Evolutionary conservation across 345 rosid genomes (phyloP), one percentile per base, ranked within the genome.

Genomic region (Zanthoxylum bungeanum): DNA sequence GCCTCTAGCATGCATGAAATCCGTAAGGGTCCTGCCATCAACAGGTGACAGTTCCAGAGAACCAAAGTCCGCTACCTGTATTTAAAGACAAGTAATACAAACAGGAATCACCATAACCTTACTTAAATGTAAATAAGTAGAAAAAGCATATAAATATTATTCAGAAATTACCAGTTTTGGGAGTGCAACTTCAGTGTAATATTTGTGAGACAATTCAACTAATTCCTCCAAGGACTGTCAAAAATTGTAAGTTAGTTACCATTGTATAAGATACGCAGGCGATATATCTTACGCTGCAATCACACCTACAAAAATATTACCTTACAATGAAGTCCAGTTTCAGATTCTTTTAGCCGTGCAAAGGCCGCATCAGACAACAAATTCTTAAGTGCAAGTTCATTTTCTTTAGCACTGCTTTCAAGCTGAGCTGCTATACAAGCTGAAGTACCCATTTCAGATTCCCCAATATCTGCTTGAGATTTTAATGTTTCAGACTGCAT

Each of bases 1-100:
- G 79, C 99, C 99, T 83, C 99, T 95, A 68, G 99, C 89, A 79
- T 95, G 99, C 99, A 95, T 91, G 84, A 95, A 95, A 81, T 95
- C 99, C 63, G 98, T 95, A 65, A 95, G 83, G 70, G 99, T 95
- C 81, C 96, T 92, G 17, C 99, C 98, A 88, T 95, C 99, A 60
- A 95, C 99, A 27, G 99, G 99, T 46, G 99, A 95, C 65, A 95
- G 97, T 73, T 95, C 99, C 77, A 95, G 77, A 2, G 99, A 95
- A 80, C 93, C 98, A 87, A 95, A 95, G 85, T 95, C 99, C 79
- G 99, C 92, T 62, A 95, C 99, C 99, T 95, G 88, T 37, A 76
- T 80, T 63, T 44, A 59, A 63, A 52, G 66, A 71, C 77, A n/a
- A n/a, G n/a, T n/a, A 52, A 69, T 46, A 59, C 44, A 70, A 72